Base-by-base conservation (phyloP, 768 basidiomycete species). In the Pleurotus pulmonarius region DNA sequence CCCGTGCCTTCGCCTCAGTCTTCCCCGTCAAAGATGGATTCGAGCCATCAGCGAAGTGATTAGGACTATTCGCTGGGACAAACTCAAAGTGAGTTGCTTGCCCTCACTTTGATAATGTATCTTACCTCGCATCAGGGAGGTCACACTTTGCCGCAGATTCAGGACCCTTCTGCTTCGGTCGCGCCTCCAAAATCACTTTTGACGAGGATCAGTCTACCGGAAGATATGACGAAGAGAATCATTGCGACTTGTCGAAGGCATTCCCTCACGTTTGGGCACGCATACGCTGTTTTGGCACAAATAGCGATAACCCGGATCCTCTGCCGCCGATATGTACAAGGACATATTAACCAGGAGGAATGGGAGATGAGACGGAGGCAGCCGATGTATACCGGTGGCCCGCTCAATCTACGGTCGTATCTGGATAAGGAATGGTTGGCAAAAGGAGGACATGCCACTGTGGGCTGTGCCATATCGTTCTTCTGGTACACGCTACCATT, bases 221-320 rank as follows among this genome's bases (percentile, higher is more conserved):
- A 53, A 24, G 39, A 41, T 8, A 39, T 53, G 9, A 40, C 51
- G 9, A 53, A 49, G 1, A 46, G 56, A 12, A 53, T 53, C 13
- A 53, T 53, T 15, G 18, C 18, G 15, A 73, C 65, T 29, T 83
- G 82, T 59, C 76, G 75, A 44, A 61, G 64, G 37, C 63, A 78
- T 16, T 60, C 64, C 0, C 29, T 84, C 20, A 83, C 83, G 0
- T 79, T 85, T 39, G 83, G 83, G 0, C 75, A 76, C 45, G 80
- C 73, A 4, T 75, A 73, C 39, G 73, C 80, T 2, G 69, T 79
- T 3, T 69, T 85, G 18, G 76, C 70, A 1, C 85, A 86, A 62
- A 69, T 83, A 8, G 83, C 78, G 0, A 66, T 80, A 52, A 72
- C 82, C 4, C 79, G 83, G 1, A 60, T 83, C 6, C 71, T 85